Conservation (phyloP, 176 grass and related monocot species). For the Poa pratensis region DNA sequence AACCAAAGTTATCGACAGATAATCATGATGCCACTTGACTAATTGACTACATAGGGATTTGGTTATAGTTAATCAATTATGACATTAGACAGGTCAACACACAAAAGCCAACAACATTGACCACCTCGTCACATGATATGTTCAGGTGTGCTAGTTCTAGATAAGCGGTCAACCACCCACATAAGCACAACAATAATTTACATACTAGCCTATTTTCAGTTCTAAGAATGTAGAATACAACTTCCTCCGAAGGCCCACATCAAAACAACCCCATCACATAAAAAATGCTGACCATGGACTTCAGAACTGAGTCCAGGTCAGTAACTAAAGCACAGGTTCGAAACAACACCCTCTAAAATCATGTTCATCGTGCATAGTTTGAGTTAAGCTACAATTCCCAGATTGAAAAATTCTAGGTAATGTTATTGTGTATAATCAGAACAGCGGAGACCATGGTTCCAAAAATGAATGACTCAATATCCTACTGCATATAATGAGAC, state of each 20-base stretch:
- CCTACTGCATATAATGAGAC: background rate
- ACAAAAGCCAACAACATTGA: constrained; percentile 9
- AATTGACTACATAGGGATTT: constrained; percentile 22
- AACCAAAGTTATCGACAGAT: background rate
- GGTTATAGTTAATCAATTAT: constrained; percentile 7
- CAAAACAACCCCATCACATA: background rate
- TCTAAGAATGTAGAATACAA: constrained; percentile 23
- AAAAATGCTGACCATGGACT: background rate
- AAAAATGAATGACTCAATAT: background rate
- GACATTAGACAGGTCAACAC: constrained; percentile 17
- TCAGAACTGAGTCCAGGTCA: background rate
- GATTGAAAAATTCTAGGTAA: background rate
- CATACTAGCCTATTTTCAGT: background rate
- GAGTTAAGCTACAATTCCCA: background rate
- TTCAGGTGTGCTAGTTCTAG: background rate
- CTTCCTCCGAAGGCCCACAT: background rate
- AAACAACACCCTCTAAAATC: constrained; percentile 23
- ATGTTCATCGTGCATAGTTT: background rate
- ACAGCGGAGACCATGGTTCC: background rate
- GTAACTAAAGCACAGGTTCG: background rate
- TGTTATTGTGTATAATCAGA: constrained; percentile 12
- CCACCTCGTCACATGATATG: background rate
- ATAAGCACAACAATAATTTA: background rate
- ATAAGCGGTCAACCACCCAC: background rate
- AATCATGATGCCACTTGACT: background rate